Conservation (phyloP, 163 green algal genomes). For the Volvox carteri region DNA sequence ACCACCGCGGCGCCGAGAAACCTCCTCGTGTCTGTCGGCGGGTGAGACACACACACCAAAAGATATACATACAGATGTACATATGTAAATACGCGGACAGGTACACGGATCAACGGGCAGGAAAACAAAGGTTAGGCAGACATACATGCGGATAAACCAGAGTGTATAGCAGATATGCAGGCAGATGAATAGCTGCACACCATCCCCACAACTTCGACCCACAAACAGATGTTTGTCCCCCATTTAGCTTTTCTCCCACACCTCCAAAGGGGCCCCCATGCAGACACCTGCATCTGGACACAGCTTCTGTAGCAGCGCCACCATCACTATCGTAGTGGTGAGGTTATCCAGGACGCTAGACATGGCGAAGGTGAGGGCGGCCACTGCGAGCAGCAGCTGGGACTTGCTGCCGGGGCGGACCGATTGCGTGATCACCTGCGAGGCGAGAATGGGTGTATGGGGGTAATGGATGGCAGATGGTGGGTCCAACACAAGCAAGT, state of each 20-base stretch:
- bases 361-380: constrained; percentile 76
- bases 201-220: no score
- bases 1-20: constrained; percentile 81
- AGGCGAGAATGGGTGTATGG: background rate
- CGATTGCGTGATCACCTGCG: constrained; percentile 39
- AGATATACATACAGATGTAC: background rate
- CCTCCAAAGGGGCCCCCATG: no score
- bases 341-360: constrained; percentile 84
- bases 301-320: constrained; percentile 78
- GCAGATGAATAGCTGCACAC: no score
- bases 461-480: no score
- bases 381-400: constrained; percentile 71
- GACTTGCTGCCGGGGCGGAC: constrained; percentile 60
- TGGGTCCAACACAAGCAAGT: no score
- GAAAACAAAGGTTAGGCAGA: no score
- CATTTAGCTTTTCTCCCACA: no score
- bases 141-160: no score
- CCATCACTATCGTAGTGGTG: constrained; percentile 86
- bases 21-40: constrained; percentile 44
- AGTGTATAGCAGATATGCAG: no score
- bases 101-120: no score
- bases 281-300: constrained; percentile 71
- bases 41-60: background rate
- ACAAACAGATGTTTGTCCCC: no score
- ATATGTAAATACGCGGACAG: background rate